Evolutionary conservation across 352 stramenopile species (phyloP).

Genomic region (Phytopythium chamaehyphon): DNA sequence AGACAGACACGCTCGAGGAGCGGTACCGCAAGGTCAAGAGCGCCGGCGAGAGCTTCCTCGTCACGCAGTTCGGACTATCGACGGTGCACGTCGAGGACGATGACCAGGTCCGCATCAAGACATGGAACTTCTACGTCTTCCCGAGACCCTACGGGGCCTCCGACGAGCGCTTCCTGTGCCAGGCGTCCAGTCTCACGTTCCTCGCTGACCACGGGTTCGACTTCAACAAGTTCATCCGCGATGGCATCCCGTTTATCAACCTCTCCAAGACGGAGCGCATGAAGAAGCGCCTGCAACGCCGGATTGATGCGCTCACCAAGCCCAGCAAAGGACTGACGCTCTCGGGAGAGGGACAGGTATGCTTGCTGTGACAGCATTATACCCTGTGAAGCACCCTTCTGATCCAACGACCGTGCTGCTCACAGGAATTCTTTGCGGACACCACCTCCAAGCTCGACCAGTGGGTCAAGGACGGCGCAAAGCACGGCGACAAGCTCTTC

Average conservation of each 20-base stretch:
- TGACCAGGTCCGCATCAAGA: slow-evolving; percentile 58
- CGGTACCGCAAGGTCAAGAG: slow-evolving; percentile 72
- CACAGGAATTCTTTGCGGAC: slow-evolving; percentile 30
- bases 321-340: slow-evolving; percentile 54
- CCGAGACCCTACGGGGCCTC: slow-evolving; percentile 53
- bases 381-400: neutral
- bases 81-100: slow-evolving; percentile 62
- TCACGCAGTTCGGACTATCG: slow-evolving; percentile 81
- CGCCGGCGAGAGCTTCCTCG: slow-evolving; percentile 72
- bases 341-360: slow-evolving; percentile 33
- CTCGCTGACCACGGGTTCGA: slow-evolving; percentile 82
- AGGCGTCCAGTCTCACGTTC: slow-evolving; percentile 79
- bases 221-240: slow-evolving; percentile 83
- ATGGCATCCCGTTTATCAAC: slow-evolving; percentile 80
- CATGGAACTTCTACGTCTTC: slow-evolving; percentile 89
- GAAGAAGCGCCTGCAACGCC: slow-evolving; percentile 47
- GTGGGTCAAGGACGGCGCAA: slow-evolving; percentile 44
- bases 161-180: slow-evolving; percentile 77
- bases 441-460: slow-evolving; percentile 42
- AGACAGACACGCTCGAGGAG: slow-evolving; percentile 68
- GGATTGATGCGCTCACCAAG: slow-evolving; percentile 55
- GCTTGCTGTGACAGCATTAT: neutral
- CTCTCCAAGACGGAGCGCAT: slow-evolving; percentile 42
- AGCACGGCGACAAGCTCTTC: slow-evolving; percentile 49
- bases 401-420: no score